Conservation (phyloP, 2,329 filamentous ascomycete genomes). For the Tolypocladium cylindrosporum region DNA sequence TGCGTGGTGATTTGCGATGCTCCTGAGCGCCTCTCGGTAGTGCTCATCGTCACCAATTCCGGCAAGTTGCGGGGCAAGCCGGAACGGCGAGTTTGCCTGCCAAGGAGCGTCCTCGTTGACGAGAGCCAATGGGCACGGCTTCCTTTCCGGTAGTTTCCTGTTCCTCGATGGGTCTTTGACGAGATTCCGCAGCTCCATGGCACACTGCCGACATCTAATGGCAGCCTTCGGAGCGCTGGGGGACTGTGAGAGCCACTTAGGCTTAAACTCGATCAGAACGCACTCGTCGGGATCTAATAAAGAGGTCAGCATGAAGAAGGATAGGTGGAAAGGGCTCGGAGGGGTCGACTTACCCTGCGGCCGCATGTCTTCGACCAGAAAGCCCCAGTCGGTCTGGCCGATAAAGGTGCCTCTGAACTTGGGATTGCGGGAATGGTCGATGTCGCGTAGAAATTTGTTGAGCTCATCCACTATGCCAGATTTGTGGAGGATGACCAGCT, state of each 20-base stretch:
- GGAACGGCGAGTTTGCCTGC: conserved; percentile 31
- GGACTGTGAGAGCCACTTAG: conserved; percentile 74
- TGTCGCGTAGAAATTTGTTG: conserved; percentile 40
- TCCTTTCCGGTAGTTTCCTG: conserved; percentile 23
- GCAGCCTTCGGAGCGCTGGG: conserved; percentile 56
- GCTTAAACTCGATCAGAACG: conserved; percentile 63
- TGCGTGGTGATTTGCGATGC: conserved; percentile 22
- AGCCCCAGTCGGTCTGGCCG: conserved; percentile 51
- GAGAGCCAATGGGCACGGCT: conserved; percentile 58
- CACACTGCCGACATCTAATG: conserved; percentile 66
- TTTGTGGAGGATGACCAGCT: conserved; percentile 25
- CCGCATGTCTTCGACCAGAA: conserved; percentile 66
- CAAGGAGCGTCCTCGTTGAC: conserved; percentile 37
- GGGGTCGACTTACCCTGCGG: conserved; percentile 15
- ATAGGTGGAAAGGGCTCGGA: background rate
- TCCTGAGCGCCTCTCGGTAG: conserved; percentile 13
- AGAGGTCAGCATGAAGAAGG: conserved; percentile 1
- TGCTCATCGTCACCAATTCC: conserved; percentile 18
- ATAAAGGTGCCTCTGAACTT: conserved; percentile 38
- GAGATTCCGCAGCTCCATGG: conserved; percentile 33
- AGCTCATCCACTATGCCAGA: conserved; percentile 30
- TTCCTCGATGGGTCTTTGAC: conserved; percentile 21
- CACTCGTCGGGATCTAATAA: conserved; percentile 17
- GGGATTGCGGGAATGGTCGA: conserved; percentile 33
- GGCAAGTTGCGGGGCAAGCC: conserved; percentile 24